A percentile compares a stretch with the other conserved stretches of the same genome.
These are phyloP conservation scores for Starmerella vitae DNA, from an alignment of 805 yeast genomes.

Conservation along the genomic window DNA sequence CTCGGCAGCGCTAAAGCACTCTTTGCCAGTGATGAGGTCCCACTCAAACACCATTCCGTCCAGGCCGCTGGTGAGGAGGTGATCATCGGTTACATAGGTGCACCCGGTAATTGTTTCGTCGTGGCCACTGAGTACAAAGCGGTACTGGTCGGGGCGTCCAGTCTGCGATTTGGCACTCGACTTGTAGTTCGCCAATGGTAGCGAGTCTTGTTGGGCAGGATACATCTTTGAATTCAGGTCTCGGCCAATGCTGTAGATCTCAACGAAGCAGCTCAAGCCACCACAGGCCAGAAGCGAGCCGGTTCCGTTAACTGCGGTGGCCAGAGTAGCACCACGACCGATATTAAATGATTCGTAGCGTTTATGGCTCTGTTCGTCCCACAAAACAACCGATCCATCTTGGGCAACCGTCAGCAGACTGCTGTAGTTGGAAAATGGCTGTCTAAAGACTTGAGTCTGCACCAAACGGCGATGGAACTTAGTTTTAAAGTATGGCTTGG, in stretches of 20 bases:
- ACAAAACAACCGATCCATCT: slow-evolving; percentile 13
- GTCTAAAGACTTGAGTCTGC: slow-evolving; percentile 1
- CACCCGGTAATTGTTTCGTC: slow-evolving; percentile 11
- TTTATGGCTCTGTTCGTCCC: slow-evolving; percentile 15
- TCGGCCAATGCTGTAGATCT: slow-evolving; percentile 15
- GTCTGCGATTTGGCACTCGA: not conserved
- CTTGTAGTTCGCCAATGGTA: not conserved
- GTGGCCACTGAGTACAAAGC: slow-evolving; percentile 11
- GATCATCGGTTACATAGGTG: slow-evolving; percentile 9
- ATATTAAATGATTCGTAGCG: slow-evolving; percentile 16
- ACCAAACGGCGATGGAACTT: not conserved
- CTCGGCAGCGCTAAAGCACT: slow-evolving; percentile 59
- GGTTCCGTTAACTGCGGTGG: slow-evolving; percentile 5
- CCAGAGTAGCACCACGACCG: slow-evolving; percentile 13
- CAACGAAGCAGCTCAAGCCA: slow-evolving; percentile 19
- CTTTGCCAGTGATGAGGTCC: slow-evolving; percentile 83
- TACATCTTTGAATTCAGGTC: slow-evolving; percentile 2
- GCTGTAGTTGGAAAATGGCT: not conserved
- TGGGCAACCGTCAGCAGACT: slow-evolving; percentile 11
- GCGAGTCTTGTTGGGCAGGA: not conserved
- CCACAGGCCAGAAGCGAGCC: slow-evolving; percentile 18
- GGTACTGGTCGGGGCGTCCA: slow-evolving; percentile 5
- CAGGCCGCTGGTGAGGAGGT: slow-evolving; percentile 9
- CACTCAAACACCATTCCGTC: slow-evolving; percentile 36
- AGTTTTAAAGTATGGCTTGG: not conserved